phyloP scores from a whole-genome alignment of 495 filamentous ascomycete genomes.

The Tuber brumale region DNA sequence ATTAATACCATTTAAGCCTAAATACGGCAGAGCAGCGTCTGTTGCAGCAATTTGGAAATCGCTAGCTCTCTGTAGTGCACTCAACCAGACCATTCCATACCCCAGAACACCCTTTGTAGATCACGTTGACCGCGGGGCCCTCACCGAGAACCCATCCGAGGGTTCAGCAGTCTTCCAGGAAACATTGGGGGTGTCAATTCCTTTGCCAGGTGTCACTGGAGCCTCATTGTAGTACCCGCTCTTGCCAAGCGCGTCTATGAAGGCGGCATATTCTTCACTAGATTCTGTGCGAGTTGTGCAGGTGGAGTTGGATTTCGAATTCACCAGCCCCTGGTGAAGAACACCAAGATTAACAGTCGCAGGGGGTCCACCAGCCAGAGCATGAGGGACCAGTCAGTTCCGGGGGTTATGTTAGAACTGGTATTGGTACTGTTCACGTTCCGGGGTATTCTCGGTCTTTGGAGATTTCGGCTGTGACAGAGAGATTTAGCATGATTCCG shows the following conservation, averaged over 20 bases:
- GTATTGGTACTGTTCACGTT: too few species aligned
- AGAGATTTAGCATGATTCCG: too few species aligned
- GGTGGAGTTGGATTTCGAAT: too few species aligned
- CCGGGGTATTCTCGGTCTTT: too few species aligned
- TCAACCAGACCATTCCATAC: conserved; percentile 35
- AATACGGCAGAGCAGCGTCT: conserved; percentile 34
- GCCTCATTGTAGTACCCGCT: conserved; percentile 38
- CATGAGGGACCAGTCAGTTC: too few species aligned
- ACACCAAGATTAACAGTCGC: too few species aligned
- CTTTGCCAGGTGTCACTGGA: background rate
- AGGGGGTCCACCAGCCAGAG: too few species aligned
- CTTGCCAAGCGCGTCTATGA: conserved; percentile 22
- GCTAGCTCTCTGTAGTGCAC: conserved; percentile 28
- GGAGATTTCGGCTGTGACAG: too few species aligned
- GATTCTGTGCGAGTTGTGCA: too few species aligned
- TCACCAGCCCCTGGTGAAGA: too few species aligned
- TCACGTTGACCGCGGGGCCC: conserved; percentile 26
- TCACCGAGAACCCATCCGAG: conserved; percentile 9
- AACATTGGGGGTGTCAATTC: conserved; percentile 10
- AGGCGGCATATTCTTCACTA: too few species aligned
- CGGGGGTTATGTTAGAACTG: too few species aligned
- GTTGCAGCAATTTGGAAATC: conserved; percentile 23
- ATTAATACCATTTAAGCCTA: conserved; percentile 21
- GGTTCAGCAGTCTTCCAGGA: conserved; percentile 18
- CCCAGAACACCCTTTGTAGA: conserved; percentile 23